These are phyloP conservation scores for Tetracladium setigerum DNA, from an alignment of 495 filamentous ascomycete genomes.

Conservation along the genomic window DNA sequence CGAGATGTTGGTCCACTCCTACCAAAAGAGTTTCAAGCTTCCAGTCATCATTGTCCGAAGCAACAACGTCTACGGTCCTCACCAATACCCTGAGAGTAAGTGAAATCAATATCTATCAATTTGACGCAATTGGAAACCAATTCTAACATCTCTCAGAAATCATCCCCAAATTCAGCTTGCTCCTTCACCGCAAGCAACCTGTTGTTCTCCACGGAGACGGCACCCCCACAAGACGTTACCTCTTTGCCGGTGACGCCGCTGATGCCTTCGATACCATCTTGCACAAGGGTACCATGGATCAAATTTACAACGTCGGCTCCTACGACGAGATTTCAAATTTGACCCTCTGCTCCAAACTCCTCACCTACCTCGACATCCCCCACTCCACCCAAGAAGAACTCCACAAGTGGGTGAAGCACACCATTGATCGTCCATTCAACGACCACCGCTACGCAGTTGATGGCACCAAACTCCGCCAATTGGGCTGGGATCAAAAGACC, in stretches of 20 bases:
- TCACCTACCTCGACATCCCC: conserved; percentile 41
- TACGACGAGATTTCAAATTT: conserved; percentile 59
- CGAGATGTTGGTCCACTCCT: conserved; percentile 73
- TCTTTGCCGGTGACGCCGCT: conserved; percentile 66
- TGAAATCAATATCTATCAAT: neutral
- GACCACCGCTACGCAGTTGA: conserved; percentile 64
- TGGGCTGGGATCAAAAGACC: conserved; percentile 63
- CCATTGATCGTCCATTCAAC: conserved; percentile 65
- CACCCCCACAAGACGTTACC: conserved; percentile 56
- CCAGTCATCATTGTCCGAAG: conserved; percentile 63
- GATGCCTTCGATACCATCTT: conserved; percentile 72
- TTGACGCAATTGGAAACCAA: neutral
- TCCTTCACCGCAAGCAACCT: conserved; percentile 48
- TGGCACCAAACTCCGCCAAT: conserved; percentile 50
- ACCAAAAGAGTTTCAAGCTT: conserved; percentile 63
- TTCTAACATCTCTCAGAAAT: conserved; percentile 47
- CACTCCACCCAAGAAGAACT: conserved; percentile 35
- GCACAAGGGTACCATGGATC: conserved; percentile 56
- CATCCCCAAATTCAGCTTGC: conserved; percentile 64
- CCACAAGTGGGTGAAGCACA: conserved; percentile 52
- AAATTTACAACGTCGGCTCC: conserved; percentile 69
- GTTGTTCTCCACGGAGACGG: conserved; percentile 66
- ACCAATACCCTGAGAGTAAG: conserved; percentile 74
- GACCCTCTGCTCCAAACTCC: conserved; percentile 48
- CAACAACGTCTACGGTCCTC: conserved; percentile 76